Evolutionary conservation across 176 grass and related monocot species (phyloP), one percentile per base, ranked within the genome.

Genomic region (Triticum timopheevii): DNA sequence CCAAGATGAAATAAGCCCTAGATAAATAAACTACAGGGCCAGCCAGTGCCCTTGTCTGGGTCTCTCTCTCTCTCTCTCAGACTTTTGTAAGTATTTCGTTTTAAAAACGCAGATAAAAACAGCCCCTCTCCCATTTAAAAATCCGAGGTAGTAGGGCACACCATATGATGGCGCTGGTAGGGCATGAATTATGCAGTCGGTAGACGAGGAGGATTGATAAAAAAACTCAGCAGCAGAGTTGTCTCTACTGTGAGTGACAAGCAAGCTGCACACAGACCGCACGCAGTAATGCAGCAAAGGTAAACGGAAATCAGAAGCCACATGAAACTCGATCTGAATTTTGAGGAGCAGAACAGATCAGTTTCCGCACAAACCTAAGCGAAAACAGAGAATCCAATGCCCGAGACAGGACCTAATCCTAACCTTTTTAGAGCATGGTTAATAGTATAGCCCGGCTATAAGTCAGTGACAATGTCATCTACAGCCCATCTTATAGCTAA

Each of bases 91-190:
- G 49, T 54, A 54, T 54, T 54, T 19, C 50, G 19, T 54, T 73
- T 74, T 78, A 72, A 8, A 50, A 39, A 54, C 76, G 50, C 45
- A 42, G 27, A 38, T 83, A 44, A 77, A 76, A 69, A 83, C 34
- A 69, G 24, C 15, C 56, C 6, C 40, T 40, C 65, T 23, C 4
- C 42, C 4, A 76, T 68, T 82, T 83, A 59, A 16, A 69, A 78
- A 83, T 77, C 49, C 33, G 36, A 90, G 63, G 65, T 34, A 73
- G 59, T 36, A 61, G 70, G 83, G 38, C 82, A 80, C 73, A 86
- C 61, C 88, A 52, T 65, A 86, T 85, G 83, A 86, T 70, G 72
- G 62, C 49, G 10, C 36, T 58, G 47, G 40, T 82, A 9, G 13
- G 25, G n/a, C 59, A 81, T 71, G 66, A 30, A 70, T 54, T 54